Percentiles rank a stretch among this genome's conserved stretches.
Conservation (phyloP, 2,329 filamentous ascomycete genomes). For the Scopulariopsis brevicaulis region DNA sequence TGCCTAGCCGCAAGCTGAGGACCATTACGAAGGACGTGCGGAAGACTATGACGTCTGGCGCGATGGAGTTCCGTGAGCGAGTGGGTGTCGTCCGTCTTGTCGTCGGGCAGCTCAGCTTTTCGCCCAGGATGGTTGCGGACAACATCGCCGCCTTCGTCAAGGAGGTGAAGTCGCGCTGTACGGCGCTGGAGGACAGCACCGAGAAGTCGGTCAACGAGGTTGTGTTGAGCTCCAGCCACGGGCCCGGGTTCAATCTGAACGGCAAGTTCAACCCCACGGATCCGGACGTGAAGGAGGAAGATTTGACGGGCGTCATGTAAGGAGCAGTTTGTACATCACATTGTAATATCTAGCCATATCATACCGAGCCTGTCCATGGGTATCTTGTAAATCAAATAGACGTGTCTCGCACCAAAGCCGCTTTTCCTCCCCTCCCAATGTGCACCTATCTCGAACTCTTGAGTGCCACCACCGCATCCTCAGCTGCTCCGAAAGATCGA, state of each 20-base stretch:
- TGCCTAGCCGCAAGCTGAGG: slow-evolving; percentile 81
- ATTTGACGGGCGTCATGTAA: slow-evolving; percentile 45
- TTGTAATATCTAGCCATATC: slow-evolving; percentile 6
- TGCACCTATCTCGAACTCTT: background rate
- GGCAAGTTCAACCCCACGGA: slow-evolving; percentile 60
- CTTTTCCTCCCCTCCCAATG: slow-evolving; percentile 23
- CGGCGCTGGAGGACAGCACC: slow-evolving; percentile 48
- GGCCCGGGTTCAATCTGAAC: slow-evolving; percentile 77
- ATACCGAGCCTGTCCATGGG: background rate
- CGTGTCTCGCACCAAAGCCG: slow-evolving; percentile 7
- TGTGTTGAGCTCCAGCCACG: slow-evolving; percentile 78
- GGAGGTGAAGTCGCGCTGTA: slow-evolving; percentile 68
- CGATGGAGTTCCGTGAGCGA: slow-evolving; percentile 77
- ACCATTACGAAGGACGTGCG: slow-evolving; percentile 78
- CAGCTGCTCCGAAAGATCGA: slow-evolving; percentile 36
- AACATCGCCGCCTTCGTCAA: slow-evolving; percentile 74
- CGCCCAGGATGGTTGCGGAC: slow-evolving; percentile 71
- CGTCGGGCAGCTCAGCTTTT: slow-evolving; percentile 84
- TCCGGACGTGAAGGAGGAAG: slow-evolving; percentile 39
- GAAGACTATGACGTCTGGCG: slow-evolving; percentile 65
- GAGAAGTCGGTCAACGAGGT: slow-evolving; percentile 41
- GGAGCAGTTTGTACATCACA: slow-evolving; percentile 1
- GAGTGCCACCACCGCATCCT: slow-evolving; percentile 29
- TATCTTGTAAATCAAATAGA: slow-evolving; percentile 5
- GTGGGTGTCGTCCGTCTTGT: slow-evolving; percentile 76